phyloP scores from a whole-genome alignment of 2,329 filamentous ascomycete species.

The Xylaria sp. region DNA sequence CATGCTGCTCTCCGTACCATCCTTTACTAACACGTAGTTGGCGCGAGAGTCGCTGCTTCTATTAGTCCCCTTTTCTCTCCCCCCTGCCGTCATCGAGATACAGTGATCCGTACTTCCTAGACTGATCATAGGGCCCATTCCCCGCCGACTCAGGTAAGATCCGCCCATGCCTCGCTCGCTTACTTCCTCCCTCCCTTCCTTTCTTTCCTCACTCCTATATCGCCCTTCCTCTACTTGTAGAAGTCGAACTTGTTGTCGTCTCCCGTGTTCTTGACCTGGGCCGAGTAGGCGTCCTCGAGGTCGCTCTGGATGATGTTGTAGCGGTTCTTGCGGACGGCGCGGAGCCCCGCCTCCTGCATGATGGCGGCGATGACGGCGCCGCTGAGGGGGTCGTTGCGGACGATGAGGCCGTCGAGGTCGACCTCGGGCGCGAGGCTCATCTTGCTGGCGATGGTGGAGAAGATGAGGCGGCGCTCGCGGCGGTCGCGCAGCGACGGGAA shows the following conservation, averaged over 20 bases:
- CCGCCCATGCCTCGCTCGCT: background rate
- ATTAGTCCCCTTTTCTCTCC: too few species aligned
- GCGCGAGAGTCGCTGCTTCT: too few species aligned
- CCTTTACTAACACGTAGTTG: too few species aligned
- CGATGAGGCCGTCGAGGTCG: conserved; percentile 93
- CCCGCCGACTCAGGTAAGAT: too few species aligned
- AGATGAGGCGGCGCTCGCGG: conserved; percentile 93
- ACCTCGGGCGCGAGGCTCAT: conserved; percentile 98
- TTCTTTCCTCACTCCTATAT: background rate
- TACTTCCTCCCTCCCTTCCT: background rate
- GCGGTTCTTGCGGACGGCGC: conserved; percentile 93
- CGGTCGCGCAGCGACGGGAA: conserved; percentile 95
- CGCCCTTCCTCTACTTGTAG: conserved; percentile 65
- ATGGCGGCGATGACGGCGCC: conserved; percentile 97
- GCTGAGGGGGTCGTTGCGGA: conserved; percentile 92
- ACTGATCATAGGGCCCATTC: too few species aligned
- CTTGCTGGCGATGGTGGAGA: conserved; percentile 93
- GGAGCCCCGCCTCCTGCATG: conserved; percentile 97
- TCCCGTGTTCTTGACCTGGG: conserved; percentile 82
- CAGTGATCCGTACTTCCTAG: too few species aligned
- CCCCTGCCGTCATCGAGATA: too few species aligned
- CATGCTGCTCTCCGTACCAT: too few species aligned
- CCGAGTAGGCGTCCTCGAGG: conserved; percentile 94
- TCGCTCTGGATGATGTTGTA: conserved; percentile 99
- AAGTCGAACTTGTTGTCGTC: conserved; percentile 84